Evolutionary conservation across 805 yeast genomes (phyloP).

Genomic region (Candida khao-thaluensis): DNA sequence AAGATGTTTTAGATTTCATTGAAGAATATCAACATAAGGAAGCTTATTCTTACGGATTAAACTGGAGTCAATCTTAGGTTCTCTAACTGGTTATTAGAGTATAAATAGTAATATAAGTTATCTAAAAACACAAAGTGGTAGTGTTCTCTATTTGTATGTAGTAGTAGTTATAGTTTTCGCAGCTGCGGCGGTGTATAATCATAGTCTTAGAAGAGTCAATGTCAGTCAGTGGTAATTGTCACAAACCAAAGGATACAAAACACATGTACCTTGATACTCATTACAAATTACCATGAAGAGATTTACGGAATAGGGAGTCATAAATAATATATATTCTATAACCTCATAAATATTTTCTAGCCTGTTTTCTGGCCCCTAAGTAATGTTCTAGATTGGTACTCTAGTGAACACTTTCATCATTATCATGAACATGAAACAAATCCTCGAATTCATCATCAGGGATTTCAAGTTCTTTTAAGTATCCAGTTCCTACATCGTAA

Average conservation of each 20-base stretch:
- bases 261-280: too few species aligned
- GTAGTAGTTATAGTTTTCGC: too few species aligned
- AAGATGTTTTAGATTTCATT: conserved; percentile 64
- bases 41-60: conserved; percentile 63
- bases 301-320: too few species aligned
- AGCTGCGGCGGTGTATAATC: too few species aligned
- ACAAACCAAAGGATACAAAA: too few species aligned
- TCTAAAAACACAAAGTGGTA: neutral
- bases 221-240: too few species aligned
- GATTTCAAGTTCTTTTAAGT: conserved; percentile 42
- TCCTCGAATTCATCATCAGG: conserved; percentile 46
- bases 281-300: too few species aligned
- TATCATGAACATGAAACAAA: conserved; percentile 41
- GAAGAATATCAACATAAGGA: conserved; percentile 63
- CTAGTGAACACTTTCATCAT: conserved; percentile 17
- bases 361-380: neutral
- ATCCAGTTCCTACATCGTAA: conserved; percentile 80
- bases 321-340: neutral
- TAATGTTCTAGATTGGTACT: too few species aligned
- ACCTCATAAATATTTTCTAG: neutral
- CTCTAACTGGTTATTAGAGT: conserved; percentile 6
- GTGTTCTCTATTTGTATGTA: too few species aligned
- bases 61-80: conserved; percentile 47
- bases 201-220: too few species aligned
- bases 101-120: conserved; percentile 2